Conservation (phyloP, 208 protist species). For the Leishmania arabica region DNA sequence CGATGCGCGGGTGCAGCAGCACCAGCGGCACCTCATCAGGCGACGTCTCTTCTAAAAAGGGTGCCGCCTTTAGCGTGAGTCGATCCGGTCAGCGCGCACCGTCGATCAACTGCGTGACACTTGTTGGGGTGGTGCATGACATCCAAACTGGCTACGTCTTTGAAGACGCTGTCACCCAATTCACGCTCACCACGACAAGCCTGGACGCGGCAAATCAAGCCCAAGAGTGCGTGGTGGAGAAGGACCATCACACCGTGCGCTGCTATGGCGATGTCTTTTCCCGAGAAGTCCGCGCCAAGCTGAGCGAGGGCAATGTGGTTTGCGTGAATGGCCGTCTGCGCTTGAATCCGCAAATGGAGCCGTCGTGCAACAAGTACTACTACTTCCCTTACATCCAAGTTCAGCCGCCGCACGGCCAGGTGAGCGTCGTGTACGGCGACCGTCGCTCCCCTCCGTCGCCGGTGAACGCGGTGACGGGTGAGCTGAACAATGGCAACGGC, state of each 20-base stretch:
- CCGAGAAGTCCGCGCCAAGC: constrained; percentile 64
- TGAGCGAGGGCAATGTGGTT: constrained; percentile 87
- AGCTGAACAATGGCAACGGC: constrained; percentile 29
- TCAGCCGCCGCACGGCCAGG: constrained; percentile 87
- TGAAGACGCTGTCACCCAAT: constrained; percentile 91
- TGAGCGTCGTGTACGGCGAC: constrained; percentile 82
- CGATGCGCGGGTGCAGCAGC: constrained; percentile 16
- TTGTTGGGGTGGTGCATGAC: constrained; percentile 92
- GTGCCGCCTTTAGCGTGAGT: constrained; percentile 10
- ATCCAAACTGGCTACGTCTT: constrained; percentile 90
- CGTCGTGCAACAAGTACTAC: constrained; percentile 88
- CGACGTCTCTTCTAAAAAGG: neutral
- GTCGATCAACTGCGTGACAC: constrained; percentile 86
- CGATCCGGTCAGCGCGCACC: constrained; percentile 30
- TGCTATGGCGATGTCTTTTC: constrained; percentile 92
- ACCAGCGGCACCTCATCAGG: constrained; percentile 13
- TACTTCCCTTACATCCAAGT: constrained; percentile 94
- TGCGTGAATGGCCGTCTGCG: constrained; percentile 87
- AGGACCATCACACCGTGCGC: constrained; percentile 92
- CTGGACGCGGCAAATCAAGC: constrained; percentile 77
- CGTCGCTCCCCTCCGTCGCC: constrained; percentile 46
- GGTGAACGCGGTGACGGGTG: constrained; percentile 36
- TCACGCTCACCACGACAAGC: constrained; percentile 90
- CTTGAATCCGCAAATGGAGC: constrained; percentile 90
- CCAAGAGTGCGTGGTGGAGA: constrained; percentile 86